Evolutionary conservation across 176 grass and related monocot genomes (phyloP), one percentile per base, ranked within the genome.

Genomic region (Aegilops sharonensis): DNA sequence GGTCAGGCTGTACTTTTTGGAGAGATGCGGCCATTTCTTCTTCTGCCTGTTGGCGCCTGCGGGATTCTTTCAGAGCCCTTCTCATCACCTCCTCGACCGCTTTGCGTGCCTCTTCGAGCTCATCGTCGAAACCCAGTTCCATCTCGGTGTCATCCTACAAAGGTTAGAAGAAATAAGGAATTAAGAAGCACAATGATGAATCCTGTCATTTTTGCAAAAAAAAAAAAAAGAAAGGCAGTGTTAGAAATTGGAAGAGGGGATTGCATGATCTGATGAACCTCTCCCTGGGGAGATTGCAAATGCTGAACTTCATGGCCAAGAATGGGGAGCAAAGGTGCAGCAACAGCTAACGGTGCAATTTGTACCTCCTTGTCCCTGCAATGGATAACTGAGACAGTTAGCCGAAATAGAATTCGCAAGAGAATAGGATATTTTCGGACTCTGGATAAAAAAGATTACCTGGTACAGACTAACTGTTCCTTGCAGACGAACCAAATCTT

Each of bases 401-500:
- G 0, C 40, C 3, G 40, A 42, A 0, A 13, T 50, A 48, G 5
- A 75, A 31, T 17, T 31, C 24, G 29, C 11, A 20, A 11, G 8
- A 12, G 47, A 50, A 0, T 29, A 42, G 9, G 23, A 78, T 50
- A 80, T 86, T 86, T 43, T 11, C 3, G 42, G 1, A 43, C 42
- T 43, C 3, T 27, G 11, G 52, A 56, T 50, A 15, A 52, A 52
- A 54, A 18, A 18, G 6, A 2, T 50, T 91, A 95, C 94, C 91
- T 91, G 52, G 78, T 83, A 73, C 47, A 95, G 54, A 95, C 91
- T 25, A 91, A 68, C 30, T 93, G 75, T n/a, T 88, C 83, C 78
- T 79, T 94, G 45, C 89, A 94, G 30, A 89, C 87, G 81, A 89
- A 91, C 84, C 84, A 89, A 60, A 94, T 91, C 62, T 89, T 91